These are phyloP conservation scores for Ceratobasidium sp. DNA, from an alignment of 1,284 basidiomycete genomes.

Conservation along the genomic window DNA sequence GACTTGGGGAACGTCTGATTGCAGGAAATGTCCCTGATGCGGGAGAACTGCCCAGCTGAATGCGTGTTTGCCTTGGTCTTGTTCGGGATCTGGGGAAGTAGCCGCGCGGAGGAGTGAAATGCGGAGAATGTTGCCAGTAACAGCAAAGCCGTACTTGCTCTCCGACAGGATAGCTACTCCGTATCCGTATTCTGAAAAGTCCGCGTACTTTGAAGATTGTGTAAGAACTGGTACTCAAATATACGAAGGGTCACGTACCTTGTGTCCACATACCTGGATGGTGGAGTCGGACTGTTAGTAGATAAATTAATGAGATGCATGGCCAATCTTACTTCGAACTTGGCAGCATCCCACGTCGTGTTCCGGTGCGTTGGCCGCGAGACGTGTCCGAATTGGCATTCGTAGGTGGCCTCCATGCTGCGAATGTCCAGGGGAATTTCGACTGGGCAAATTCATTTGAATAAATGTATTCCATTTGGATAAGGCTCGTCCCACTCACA, in stretches of 20 bases:
- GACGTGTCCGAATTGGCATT: conserved; percentile 92
- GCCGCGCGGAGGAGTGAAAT: conserved; percentile 89
- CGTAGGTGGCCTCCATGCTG: conserved; percentile 84
- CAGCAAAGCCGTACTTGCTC: conserved; percentile 91
- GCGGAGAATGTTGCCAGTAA: conserved; percentile 80
- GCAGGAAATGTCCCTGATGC: conserved; percentile 82
- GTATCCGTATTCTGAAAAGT: conserved; percentile 90
- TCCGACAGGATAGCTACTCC: conserved; percentile 93
- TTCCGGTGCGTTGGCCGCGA: conserved; percentile 84
- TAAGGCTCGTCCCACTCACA: conserved; percentile 57
- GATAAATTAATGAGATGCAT: conserved; percentile 54
- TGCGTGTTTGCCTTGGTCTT: conserved; percentile 84
- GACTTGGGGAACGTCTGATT: conserved; percentile 82
- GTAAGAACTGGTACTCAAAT: not conserved
- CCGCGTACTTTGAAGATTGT: conserved; percentile 64
- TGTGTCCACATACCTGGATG: conserved; percentile 20
- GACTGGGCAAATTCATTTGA: conserved; percentile 56
- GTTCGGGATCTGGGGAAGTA: conserved; percentile 90
- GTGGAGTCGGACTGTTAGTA: conserved; percentile 19
- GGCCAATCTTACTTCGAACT: conserved; percentile 70
- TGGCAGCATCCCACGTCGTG: conserved; percentile 63
- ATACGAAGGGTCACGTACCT: not conserved
- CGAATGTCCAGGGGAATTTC: conserved; percentile 88
- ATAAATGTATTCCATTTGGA: not conserved
- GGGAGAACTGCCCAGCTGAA: conserved; percentile 92